These are phyloP conservation scores for Fraxinus anomala DNA, from an alignment of 257 asterid genomes.

Conservation along the genomic window DNA sequence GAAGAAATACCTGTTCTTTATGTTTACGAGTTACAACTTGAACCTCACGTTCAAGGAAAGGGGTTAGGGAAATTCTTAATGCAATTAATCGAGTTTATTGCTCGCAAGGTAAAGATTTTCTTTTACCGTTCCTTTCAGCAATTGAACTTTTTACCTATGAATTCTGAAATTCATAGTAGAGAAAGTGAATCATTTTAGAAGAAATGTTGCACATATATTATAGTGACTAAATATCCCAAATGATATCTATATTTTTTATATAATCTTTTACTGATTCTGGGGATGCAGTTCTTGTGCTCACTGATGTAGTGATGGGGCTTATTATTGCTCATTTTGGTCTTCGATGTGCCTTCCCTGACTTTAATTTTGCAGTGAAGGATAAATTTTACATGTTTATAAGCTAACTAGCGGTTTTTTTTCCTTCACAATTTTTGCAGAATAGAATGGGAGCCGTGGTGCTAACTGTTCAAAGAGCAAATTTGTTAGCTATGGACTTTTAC, in stretches of 20 bases:
- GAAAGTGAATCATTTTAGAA: constrained; percentile 11
- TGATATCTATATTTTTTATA: constrained; percentile 4
- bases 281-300: constrained; percentile 10
- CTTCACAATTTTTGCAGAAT: constrained; percentile 41
- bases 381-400: constrained; percentile 17
- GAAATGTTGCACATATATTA: constrained; percentile 8
- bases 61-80: constrained; percentile 81
- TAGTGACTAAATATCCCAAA: neutral
- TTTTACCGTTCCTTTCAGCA: constrained; percentile 6
- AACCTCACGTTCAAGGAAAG: constrained; percentile 74
- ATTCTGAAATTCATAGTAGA: neutral
- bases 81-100: constrained; percentile 80
- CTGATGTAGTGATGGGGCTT: constrained; percentile 10
- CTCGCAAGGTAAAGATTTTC: constrained; percentile 53
- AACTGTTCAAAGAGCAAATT: constrained; percentile 82
- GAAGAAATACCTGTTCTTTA: constrained; percentile 93
- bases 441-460: constrained; percentile 84
- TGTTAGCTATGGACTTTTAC: constrained; percentile 71
- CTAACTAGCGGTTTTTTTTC: constrained; percentile 4
- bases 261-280: constrained; percentile 3
- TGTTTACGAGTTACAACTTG: constrained; percentile 87
- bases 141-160: constrained; percentile 9
- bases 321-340: constrained; percentile 26
- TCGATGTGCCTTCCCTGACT: neutral
- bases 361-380: neutral